A percentile compares a stretch with the other conserved stretches of the same genome.
phyloP scores from a whole-genome alignment of 1,284 basidiomycete genomes.

The Boletus smithii region DNA sequence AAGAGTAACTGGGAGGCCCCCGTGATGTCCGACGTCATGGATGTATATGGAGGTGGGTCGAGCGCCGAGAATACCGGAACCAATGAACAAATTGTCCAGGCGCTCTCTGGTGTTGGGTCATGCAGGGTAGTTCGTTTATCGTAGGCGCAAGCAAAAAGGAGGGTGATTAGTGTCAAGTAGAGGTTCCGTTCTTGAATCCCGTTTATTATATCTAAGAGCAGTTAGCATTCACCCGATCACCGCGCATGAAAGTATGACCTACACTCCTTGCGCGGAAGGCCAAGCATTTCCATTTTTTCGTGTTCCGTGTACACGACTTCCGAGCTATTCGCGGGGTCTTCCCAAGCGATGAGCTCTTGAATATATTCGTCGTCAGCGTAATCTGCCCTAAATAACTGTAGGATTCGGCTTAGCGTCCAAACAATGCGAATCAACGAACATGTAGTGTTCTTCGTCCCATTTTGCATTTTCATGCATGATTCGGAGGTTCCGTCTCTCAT shows the following conservation, averaged over 20 bases:
- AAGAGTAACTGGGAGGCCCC: slow-evolving; percentile 32
- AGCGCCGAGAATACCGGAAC: slow-evolving; percentile 74
- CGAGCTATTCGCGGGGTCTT: slow-evolving; percentile 44
- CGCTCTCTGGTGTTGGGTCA: slow-evolving; percentile 78
- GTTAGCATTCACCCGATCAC: neutral
- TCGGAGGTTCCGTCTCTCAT: slow-evolving; percentile 49
- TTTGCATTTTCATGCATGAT: slow-evolving; percentile 63
- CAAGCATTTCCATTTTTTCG: slow-evolving; percentile 65
- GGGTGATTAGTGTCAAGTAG: slow-evolving; percentile 62
- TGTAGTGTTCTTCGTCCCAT: slow-evolving; percentile 79
- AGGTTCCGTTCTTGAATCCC: slow-evolving; percentile 52
- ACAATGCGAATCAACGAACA: slow-evolving; percentile 44
- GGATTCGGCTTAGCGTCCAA: neutral
- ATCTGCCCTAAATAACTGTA: slow-evolving; percentile 57
- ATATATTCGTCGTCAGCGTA: slow-evolving; percentile 73
- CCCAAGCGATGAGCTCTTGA: slow-evolving; percentile 62
- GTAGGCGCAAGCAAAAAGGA: slow-evolving; percentile 75
- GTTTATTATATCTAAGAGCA: slow-evolving; percentile 54
- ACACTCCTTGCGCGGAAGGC: slow-evolving; percentile 77
- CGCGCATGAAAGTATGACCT: slow-evolving; percentile 27
- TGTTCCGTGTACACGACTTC: slow-evolving; percentile 60
- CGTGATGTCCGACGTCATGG: slow-evolving; percentile 10
- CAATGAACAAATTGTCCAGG: slow-evolving; percentile 73
- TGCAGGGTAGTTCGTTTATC: slow-evolving; percentile 70
- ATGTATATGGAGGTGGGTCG: slow-evolving; percentile 57